Percentiles rank a stretch among this genome's conserved stretches.
Conservation (phyloP, 202 grass and related monocot genomes). For the Musa balbisiana region DNA sequence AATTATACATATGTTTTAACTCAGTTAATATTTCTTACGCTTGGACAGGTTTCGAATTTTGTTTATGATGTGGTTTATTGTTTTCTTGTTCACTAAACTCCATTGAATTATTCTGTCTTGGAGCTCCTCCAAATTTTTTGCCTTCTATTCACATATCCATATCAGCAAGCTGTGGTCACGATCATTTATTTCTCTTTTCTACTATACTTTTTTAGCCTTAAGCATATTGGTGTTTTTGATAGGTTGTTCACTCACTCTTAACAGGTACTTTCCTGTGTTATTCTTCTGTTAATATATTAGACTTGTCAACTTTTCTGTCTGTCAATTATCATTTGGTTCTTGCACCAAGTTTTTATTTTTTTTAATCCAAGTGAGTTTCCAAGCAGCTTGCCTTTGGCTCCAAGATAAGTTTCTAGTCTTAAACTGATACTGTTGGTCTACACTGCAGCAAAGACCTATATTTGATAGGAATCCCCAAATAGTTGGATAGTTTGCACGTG, state of each 20-base stretch:
- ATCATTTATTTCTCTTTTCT: conserved; percentile 19
- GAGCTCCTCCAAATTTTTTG: conserved; percentile 78
- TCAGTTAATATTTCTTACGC: background rate
- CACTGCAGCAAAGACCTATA: conserved; percentile 86
- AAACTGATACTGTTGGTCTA: background rate
- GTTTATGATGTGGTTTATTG: conserved; percentile 20
- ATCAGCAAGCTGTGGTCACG: conserved; percentile 41
- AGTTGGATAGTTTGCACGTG: conserved; percentile 81
- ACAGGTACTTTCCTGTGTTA: conserved; percentile 41
- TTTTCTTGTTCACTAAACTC: conserved; percentile 44
- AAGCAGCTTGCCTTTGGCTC: too few relatives aligned
- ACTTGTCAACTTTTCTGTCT: background rate
- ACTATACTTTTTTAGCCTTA: conserved; percentile 13
- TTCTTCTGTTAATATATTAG: conserved; percentile 13
- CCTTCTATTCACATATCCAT: conserved; percentile 88
- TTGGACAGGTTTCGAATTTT: background rate
- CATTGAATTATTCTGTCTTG: conserved; percentile 71
- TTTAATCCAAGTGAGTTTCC: too few relatives aligned
- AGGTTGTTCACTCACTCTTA: conserved; percentile 87
- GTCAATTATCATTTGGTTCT: background rate
- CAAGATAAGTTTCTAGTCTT: too few relatives aligned
- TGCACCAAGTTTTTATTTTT: background rate
- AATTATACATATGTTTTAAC: background rate
- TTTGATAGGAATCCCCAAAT: conserved; percentile 64
- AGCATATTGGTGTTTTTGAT: conserved; percentile 2